Evolutionary conservation across 2,329 filamentous ascomycete species (phyloP), one percentile per base, ranked within the genome.

Genomic region (Fusarium bactridioides): DNA sequence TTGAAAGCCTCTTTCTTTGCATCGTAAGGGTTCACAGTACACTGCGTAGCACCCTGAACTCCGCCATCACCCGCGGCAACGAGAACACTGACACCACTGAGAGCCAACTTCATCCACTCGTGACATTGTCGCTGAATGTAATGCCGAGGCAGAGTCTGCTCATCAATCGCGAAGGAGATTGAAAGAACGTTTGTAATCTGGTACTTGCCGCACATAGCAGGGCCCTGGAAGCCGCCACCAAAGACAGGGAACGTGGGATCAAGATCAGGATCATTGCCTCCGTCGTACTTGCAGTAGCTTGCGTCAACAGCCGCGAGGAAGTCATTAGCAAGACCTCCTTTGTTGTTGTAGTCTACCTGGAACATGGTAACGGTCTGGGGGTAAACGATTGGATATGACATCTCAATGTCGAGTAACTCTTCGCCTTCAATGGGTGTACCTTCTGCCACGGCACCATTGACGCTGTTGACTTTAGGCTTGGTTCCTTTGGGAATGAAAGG

Each of bases 41-140:
- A 62, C 4, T 29, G 25, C 3, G 10, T 62, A 10, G 18, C 40
- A 19, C 41, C 60, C 2, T 62, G 60, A 0, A 62, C 60, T 1
- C 60, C 60, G 4, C 54, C 41, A 23, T 62, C 60, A 18, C 60
- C 60, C 5, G 60, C 7, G 1, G 60, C 60, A 0, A 62, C 60
- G 10, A 62, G 25, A 18, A 62, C 60, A 1, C 33, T 62, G 1
- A 62, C 60, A 21, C 60, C 60, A 10, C 41, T 45, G 9, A 62
- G 60, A 9, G 60, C 60, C 35, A 62, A 18, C n/a, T 62, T 62
- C 60, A 62, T 62, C 53, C 60, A 60, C 27, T 62, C 60, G 4
- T 62, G 53, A 1, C 53, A 62, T 1, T 62, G 60, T 0, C 60
- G 41, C 13, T 62, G 33, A 2, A 62, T 62, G 1, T 62, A 62